These are phyloP conservation scores for Diplotaxis tenuifolia DNA, from an alignment of 345 rosid genomes.

Conservation along the genomic window DNA sequence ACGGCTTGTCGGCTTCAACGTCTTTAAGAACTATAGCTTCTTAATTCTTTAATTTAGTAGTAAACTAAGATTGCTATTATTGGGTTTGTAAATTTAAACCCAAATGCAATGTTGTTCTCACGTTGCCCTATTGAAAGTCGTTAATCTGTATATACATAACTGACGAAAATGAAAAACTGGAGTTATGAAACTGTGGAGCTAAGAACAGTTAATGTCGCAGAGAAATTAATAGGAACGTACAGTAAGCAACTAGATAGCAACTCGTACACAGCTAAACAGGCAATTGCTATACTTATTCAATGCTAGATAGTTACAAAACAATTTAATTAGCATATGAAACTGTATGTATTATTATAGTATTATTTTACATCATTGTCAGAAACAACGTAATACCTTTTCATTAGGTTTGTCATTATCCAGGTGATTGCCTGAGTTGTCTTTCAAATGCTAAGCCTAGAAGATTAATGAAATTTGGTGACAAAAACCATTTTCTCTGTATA, in stretches of 20 bases:
- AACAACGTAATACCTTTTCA: neutral
- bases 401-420: neutral
- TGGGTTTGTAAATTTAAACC: too few species aligned
- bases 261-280: neutral
- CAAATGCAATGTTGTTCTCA: too few species aligned
- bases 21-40: too few species aligned
- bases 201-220: neutral
- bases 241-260: neutral
- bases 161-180: neutral
- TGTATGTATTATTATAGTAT: neutral
- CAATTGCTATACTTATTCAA: slow-evolving; percentile 12
- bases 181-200: neutral
- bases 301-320: slow-evolving; percentile 4
- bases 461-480: neutral
- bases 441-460: neutral
- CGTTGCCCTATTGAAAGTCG: neutral
- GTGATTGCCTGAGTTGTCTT: neutral
- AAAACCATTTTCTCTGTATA: neutral
- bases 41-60: too few species aligned
- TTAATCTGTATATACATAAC: neutral
- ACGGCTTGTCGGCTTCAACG: too few species aligned
- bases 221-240: neutral
- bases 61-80: too few species aligned
- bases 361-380: slow-evolving; percentile 1
- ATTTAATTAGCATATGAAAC: neutral